Conservation (phyloP, 495 filamentous ascomycete genomes). For the Barbatosphaeria neglecta region DNA sequence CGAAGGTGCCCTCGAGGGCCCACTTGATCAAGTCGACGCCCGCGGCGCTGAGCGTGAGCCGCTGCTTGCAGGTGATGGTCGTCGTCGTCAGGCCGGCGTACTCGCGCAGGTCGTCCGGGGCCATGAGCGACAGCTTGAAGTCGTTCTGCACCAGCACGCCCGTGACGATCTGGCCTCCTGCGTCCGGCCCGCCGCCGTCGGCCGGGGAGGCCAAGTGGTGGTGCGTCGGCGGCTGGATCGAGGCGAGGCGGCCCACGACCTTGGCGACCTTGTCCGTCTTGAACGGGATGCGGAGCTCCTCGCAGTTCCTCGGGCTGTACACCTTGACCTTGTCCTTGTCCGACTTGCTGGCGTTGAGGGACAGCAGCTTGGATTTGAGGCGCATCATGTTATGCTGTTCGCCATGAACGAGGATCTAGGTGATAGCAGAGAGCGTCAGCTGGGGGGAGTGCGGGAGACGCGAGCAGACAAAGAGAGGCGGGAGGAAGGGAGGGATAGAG, state of each 20-base stretch:
- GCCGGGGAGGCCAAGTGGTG: conserved; percentile 10
- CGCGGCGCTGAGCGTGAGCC: conserved; percentile 71
- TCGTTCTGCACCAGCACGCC: conserved; percentile 94
- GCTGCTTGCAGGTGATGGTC: conserved; percentile 81
- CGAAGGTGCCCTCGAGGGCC: conserved; percentile 90
- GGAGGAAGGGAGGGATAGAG: too few species aligned
- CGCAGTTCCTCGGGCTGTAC: conserved; percentile 84
- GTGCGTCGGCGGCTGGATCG: conserved; percentile 52
- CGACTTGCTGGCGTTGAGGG: conserved; percentile 68
- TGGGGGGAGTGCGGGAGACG: background rate
- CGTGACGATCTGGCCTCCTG: conserved; percentile 49
- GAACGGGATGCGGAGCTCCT: conserved; percentile 91
- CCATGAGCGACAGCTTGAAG: conserved; percentile 93
- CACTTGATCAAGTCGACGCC: conserved; percentile 85
- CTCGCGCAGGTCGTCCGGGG: conserved; percentile 85
- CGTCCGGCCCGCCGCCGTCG: too few species aligned
- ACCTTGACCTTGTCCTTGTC: conserved; percentile 75
- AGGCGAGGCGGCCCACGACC: conserved; percentile 87
- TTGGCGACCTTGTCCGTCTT: conserved; percentile 91
- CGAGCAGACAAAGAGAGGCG: background rate
- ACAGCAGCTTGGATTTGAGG: conserved; percentile 86
- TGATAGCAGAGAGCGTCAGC: conserved; percentile 13
- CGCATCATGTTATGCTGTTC: conserved; percentile 98
- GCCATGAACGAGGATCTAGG: conserved; percentile 84
- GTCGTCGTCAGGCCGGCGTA: conserved; percentile 93